Percentiles rank a stretch among this genome's conserved stretches.
Conservation (phyloP, 805 yeast species). For the Kuraishia hungarica region DNA sequence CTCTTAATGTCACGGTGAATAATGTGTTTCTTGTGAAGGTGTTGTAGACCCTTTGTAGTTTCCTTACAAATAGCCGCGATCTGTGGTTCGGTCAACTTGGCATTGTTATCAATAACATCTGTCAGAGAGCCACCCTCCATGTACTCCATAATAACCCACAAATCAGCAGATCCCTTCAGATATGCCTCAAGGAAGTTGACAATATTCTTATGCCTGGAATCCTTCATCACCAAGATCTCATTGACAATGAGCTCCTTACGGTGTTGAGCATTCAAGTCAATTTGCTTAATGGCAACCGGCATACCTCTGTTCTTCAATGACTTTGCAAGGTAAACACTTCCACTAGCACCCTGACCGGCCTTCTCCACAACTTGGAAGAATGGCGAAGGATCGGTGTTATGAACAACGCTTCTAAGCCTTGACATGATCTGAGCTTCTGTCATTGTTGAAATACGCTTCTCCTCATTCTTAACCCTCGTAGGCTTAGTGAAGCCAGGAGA, state of each 20-base stretch:
- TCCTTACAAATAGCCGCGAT: conserved; percentile 94
- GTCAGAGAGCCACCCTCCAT: conserved; percentile 98
- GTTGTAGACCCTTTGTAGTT: conserved; percentile 76
- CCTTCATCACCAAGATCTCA: conserved; percentile 94
- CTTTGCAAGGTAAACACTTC: conserved; percentile 86
- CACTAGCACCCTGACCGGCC: conserved; percentile 98
- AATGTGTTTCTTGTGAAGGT: conserved; percentile 85
- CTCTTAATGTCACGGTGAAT: conserved; percentile 95
- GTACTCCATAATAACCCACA: conserved; percentile 98
- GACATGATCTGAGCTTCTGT: conserved; percentile 85
- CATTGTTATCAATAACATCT: conserved; percentile 84
- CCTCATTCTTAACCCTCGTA: conserved; percentile 19
- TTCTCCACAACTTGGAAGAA: conserved; percentile 68
- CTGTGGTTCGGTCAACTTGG: conserved; percentile 85
- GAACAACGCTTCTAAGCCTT: conserved; percentile 74
- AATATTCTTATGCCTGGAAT: conserved; percentile 80
- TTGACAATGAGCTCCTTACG: conserved; percentile 91
- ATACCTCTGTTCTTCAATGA: conserved; percentile 41
- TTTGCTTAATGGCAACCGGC: conserved; percentile 93
- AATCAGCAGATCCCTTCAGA: conserved; percentile 53
- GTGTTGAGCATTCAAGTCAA: conserved; percentile 92
- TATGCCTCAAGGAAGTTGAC: conserved; percentile 91
- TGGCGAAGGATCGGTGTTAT: conserved; percentile 79
- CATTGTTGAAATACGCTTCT: conserved; percentile 51
- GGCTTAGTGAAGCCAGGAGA: not conserved